phyloP scores from a whole-genome alignment of 352 stramenopile genomes.

The Phytophthora sp. region DNA sequence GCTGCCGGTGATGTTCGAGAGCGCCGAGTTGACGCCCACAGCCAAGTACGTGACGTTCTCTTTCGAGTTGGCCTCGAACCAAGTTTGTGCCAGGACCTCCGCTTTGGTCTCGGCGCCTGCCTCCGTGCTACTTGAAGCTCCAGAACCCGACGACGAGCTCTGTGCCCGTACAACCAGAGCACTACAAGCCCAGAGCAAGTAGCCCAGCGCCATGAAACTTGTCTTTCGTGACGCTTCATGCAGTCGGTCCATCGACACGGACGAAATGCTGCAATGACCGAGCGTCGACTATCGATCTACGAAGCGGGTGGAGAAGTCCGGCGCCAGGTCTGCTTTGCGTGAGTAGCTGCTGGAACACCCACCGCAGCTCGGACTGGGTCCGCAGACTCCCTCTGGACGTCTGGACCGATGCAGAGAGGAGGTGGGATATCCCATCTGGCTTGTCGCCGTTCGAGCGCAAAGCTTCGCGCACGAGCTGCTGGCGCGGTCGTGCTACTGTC shows the following conservation, averaged over 20 bases:
- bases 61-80: slow-evolving; percentile 39
- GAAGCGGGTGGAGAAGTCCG: not conserved
- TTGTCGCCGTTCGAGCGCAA: slow-evolving; percentile 4
- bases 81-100: slow-evolving; percentile 32
- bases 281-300: slow-evolving; percentile 6
- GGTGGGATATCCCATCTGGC: slow-evolving; percentile 15
- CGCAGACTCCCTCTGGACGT: slow-evolving; percentile 19
- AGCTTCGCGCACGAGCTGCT: not conserved
- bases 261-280: slow-evolving; percentile 3
- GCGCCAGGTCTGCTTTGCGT: slow-evolving; percentile 14
- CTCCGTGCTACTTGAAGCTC: not conserved
- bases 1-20: slow-evolving; percentile 31
- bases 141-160: slow-evolving; percentile 6
- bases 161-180: not conserved
- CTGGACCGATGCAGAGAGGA: slow-evolving; percentile 29
- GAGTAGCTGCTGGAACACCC: too few relatives aligned
- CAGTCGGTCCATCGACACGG: not conserved
- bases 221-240: not conserved
- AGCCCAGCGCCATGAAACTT: not conserved
- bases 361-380: not conserved
- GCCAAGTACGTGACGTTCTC: slow-evolving; percentile 42
- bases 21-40: slow-evolving; percentile 33
- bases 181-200: not conserved
- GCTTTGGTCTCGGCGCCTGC: slow-evolving; percentile 12
- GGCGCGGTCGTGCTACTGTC: slow-evolving; percentile 31